Conservation (phyloP, 192 early-diverging fungal species). For the Coemansia sp. region DNA sequence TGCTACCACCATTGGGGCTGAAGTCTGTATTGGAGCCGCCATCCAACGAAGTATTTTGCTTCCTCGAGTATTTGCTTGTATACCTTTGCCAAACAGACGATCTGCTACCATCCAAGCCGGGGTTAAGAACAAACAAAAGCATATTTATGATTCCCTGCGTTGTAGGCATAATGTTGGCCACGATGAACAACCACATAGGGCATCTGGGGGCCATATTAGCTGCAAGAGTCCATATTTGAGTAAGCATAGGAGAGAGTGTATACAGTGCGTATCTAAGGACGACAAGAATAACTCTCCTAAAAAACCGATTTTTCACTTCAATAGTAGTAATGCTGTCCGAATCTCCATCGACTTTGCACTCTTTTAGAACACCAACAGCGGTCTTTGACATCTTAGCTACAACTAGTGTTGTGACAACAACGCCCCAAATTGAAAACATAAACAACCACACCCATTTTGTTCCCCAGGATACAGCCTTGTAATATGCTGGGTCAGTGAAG, state of each 20-base stretch:
- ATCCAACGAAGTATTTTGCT: too few species aligned
- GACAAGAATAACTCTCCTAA: slow-evolving; percentile 6
- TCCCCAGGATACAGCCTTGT: slow-evolving; percentile 28
- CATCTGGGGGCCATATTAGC: slow-evolving; percentile 25
- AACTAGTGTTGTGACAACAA: too few species aligned
- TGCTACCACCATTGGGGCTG: too few species aligned
- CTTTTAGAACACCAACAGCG: too few species aligned
- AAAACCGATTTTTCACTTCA: neutral
- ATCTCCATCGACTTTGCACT: too few species aligned
- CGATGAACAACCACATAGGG: slow-evolving; percentile 46
- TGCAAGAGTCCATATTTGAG: slow-evolving; percentile 35
- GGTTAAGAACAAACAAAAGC: slow-evolving; percentile 18
- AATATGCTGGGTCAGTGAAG: slow-evolving; percentile 13
- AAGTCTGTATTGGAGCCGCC: too few species aligned
- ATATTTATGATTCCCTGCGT: slow-evolving; percentile 42
- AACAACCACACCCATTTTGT: slow-evolving; percentile 44
- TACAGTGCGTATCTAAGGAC: slow-evolving; percentile 17
- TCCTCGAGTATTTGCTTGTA: too few species aligned
- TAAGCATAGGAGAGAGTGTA: slow-evolving; percentile 24
- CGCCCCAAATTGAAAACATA: too few species aligned
- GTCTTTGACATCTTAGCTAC: too few species aligned
- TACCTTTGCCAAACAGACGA: too few species aligned
- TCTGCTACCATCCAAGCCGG: slow-evolving; percentile 28
- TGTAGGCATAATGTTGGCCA: slow-evolving; percentile 39
- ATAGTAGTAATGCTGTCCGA: slow-evolving; percentile 14